Conservation (phyloP, 805 yeast species). For the Sungouiozyma ichnusensis region DNA sequence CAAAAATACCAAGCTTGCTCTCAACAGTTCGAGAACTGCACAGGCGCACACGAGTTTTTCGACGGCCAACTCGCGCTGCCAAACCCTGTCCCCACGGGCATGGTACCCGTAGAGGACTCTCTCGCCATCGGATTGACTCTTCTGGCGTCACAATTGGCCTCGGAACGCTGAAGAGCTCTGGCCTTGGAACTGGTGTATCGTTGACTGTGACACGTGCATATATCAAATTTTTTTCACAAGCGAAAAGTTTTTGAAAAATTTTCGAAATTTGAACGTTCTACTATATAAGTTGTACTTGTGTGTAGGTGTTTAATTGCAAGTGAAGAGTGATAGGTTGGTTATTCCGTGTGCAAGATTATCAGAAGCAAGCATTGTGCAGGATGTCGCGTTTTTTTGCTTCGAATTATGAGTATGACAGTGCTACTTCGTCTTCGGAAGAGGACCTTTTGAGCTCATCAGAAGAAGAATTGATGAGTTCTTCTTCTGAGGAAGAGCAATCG, state of each 20-base stretch:
- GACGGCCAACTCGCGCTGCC: constrained; percentile 53
- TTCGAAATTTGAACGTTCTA: too few species aligned
- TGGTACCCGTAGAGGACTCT: constrained; percentile 49
- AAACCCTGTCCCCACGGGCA: constrained; percentile 34
- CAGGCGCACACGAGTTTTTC: constrained; percentile 50
- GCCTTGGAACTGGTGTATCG: background rate
- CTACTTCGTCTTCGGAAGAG: constrained; percentile 34
- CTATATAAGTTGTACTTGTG: too few species aligned
- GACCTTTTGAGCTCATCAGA: constrained; percentile 21
- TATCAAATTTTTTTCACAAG: background rate
- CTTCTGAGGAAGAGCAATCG: constrained; percentile 25
- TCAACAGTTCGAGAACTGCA: constrained; percentile 42
- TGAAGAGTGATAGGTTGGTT: background rate
- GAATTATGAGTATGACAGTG: constrained; percentile 35
- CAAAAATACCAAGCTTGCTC: constrained; percentile 43
- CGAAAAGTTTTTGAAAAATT: background rate
- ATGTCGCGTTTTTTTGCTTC: constrained; percentile 91
- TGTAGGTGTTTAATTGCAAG: background rate
- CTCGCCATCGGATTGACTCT: constrained; percentile 1
- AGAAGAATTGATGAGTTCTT: background rate
- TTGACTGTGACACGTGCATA: background rate
- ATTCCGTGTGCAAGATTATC: too few species aligned
- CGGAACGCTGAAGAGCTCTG: too few species aligned
- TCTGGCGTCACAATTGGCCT: background rate
- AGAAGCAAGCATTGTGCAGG: too few species aligned